phyloP scores from a whole-genome alignment of 108 stramenopile genomes.

The Nitzschia palea region DNA sequence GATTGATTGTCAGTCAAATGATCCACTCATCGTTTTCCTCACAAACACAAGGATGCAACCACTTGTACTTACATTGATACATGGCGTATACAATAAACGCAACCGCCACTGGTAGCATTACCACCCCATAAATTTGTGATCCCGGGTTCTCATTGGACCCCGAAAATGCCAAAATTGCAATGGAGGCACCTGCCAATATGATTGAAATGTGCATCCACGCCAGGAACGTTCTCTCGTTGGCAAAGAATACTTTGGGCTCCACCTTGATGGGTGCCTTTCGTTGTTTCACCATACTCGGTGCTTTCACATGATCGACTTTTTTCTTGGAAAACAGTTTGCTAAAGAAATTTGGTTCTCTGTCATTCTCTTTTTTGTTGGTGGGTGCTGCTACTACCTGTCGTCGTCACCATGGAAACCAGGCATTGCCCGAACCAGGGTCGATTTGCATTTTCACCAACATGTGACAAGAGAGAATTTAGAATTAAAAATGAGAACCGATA shows the following conservation, averaged over 20 bases:
- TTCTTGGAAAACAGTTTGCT: not conserved
- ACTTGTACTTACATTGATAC: conserved; percentile 68
- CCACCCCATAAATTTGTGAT: conserved; percentile 78
- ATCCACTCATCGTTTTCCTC: not conserved
- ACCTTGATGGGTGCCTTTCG: conserved; percentile 33
- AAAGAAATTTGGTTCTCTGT: not conserved
- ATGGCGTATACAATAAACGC: conserved; percentile 87
- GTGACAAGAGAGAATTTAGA: not conserved
- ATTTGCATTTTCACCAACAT: not conserved
- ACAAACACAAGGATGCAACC: not conserved
- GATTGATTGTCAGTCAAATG: conserved; percentile 3
- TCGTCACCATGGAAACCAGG: not conserved
- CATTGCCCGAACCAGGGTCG: not conserved
- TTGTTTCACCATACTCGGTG: conserved; percentile 12
- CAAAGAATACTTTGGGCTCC: conserved; percentile 93
- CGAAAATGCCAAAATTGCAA: conserved; percentile 85
- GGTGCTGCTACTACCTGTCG: not conserved
- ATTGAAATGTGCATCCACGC: conserved; percentile 91
- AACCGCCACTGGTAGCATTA: conserved; percentile 85
- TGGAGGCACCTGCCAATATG: conserved; percentile 80
- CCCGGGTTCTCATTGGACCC: conserved; percentile 35
- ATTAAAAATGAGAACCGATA: not conserved
- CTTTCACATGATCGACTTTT: not conserved
- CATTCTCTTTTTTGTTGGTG: too few relatives aligned
- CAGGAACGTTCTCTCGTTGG: conserved; percentile 96